Base-by-base conservation (phyloP, 2,329 filamentous ascomycete genomes). In the Verticillium alfalfae region DNA sequence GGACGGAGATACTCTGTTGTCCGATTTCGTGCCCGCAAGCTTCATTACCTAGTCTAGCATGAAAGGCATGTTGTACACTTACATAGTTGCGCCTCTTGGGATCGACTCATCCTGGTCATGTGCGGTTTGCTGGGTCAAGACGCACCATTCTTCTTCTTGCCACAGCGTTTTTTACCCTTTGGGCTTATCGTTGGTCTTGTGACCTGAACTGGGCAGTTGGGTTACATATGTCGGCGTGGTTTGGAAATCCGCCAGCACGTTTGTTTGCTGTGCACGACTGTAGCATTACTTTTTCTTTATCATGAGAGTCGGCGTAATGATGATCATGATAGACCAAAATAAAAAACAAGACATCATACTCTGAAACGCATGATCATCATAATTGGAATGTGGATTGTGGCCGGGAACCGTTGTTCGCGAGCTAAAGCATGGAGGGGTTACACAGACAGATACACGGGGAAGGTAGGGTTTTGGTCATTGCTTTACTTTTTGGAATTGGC, bases 1-100 rank as follows among this genome's bases (percentile, higher is more conserved):
- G 60, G 59, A 59, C 60, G 63, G 58, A 37, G 39, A 59, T 26
- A 15, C 54, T 18, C 39, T 37, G 31, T 18, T 37, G n/a, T 34
- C 36, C 12, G 26, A 13, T 22, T 36, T 3, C 38, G n/a, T n/a
- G 15, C 34, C 26, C 5, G 5, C 26, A 31, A 31, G 26, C 26
- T 37, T 15, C 36, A 7, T 7, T 31, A 37, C 36, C 12, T 38
- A 38, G 26, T 9, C 22, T 22, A 57, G 26, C 26, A 31, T 13
- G 45, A 9, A 52, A 5, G n/a, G 45, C 45, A 52, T 52, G 12
- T 52, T 52, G 45, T 52, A 52, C 45, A 52, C 26, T 52, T 52
- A 52, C 45, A 18, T 52, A 52, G 45, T 52, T 52, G 45, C 26
- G 45, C 10, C 45, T 13, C 36, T 37, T 13, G 45, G 39, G 39